Evolutionary conservation across 208 protist genomes (phyloP).

Genomic region (Leishmania arabica): DNA sequence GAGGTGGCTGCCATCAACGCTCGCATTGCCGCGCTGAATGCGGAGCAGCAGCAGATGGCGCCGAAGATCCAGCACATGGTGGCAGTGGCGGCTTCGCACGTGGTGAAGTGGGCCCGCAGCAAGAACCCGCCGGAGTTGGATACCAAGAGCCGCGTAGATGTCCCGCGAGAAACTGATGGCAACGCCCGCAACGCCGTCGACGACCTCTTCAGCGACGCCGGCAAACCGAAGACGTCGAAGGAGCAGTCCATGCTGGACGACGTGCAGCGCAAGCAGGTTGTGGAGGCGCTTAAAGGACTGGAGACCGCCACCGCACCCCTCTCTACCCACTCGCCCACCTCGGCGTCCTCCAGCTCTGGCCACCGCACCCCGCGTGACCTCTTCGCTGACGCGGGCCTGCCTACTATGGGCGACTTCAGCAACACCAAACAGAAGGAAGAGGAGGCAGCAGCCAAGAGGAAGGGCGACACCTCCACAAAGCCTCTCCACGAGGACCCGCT

Average conservation of each 20-base stretch:
- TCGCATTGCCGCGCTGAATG: slow-evolving; percentile 46
- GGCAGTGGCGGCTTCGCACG: slow-evolving; percentile 53
- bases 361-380: slow-evolving; percentile 43
- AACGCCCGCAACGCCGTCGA: slow-evolving; percentile 36
- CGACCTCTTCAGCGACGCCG: slow-evolving; percentile 49
- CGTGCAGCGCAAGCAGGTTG: slow-evolving; percentile 54
- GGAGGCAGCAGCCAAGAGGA: neutral
- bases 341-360: slow-evolving; percentile 43
- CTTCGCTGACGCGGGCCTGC: slow-evolving; percentile 48
- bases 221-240: slow-evolving; percentile 12
- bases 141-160: slow-evolving; percentile 1
- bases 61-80: slow-evolving; percentile 74
- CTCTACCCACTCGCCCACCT: slow-evolving; percentile 35
- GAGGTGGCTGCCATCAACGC: slow-evolving; percentile 65
- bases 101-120: slow-evolving; percentile 75
- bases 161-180: neutral
- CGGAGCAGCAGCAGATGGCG: slow-evolving; percentile 63
- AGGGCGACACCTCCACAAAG: neutral
- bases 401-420: slow-evolving; percentile 69
- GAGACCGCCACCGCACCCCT: slow-evolving; percentile 24
- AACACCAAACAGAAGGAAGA: slow-evolving; percentile 24
- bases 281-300: slow-evolving; percentile 48
- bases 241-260: slow-evolving; percentile 33
- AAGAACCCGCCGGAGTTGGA: slow-evolving; percentile 77
- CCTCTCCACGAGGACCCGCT: slow-evolving; percentile 41